A percentile compares a stretch with the other conserved stretches of the same genome.
Conservation (phyloP, 2,329 filamentous ascomycete species). For the Amphichorda felina region DNA sequence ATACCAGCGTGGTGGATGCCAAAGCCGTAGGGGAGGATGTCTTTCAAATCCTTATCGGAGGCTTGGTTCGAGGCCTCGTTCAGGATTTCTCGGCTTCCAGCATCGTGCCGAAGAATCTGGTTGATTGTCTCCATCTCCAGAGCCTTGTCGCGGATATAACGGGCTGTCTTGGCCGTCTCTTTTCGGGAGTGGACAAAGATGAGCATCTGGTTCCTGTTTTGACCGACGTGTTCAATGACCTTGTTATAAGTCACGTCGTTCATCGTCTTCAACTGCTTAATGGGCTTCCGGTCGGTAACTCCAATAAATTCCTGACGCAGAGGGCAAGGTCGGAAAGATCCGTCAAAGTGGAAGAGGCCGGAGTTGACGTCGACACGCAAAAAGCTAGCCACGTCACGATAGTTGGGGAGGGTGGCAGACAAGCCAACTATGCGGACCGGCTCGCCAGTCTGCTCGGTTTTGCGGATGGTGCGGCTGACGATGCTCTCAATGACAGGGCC, state of each 20-base stretch:
- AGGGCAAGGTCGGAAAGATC: constrained; percentile 85
- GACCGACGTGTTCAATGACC: constrained; percentile 89
- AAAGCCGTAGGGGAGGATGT: constrained; percentile 89
- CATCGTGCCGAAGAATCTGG: constrained; percentile 86
- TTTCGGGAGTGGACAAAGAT: constrained; percentile 98
- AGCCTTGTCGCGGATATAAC: constrained; percentile 92
- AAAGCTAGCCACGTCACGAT: constrained; percentile 91
- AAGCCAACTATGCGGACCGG: constrained; percentile 84
- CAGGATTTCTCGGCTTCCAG: constrained; percentile 79
- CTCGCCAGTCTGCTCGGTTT: constrained; percentile 87
- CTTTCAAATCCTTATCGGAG: constrained; percentile 80
- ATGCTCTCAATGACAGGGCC: constrained; percentile 96
- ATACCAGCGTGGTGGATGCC: constrained; percentile 98
- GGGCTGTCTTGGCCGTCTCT: constrained; percentile 94
- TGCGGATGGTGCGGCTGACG: constrained; percentile 85
- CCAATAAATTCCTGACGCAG: constrained; percentile 95
- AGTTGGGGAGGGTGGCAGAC: constrained; percentile 92
- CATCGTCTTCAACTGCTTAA: constrained; percentile 98
- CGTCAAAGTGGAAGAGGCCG: constrained; percentile 93
- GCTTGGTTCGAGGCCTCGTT: constrained; percentile 74
- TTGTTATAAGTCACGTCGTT: constrained; percentile 98
- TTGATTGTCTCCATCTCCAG: constrained; percentile 96
- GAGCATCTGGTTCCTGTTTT: constrained; percentile 91
- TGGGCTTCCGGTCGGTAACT: constrained; percentile 93
- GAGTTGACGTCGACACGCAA: constrained; percentile 77